Evolutionary conservation across 108 stramenopile species (phyloP).

Genomic region (Cyclotella choctawhatcheeana): DNA sequence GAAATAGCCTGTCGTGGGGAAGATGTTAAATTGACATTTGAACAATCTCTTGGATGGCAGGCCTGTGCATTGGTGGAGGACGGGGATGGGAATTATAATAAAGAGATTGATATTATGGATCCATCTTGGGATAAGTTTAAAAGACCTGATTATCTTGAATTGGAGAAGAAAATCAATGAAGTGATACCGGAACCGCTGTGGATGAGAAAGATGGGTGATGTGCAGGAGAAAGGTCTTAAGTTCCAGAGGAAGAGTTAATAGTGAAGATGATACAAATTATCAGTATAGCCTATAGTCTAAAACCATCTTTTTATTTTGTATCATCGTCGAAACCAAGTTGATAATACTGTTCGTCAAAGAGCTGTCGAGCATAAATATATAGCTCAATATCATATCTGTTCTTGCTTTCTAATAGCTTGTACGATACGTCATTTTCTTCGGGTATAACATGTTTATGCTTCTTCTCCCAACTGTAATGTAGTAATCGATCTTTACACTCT

Average conservation of each 20-base stretch:
- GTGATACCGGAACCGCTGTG: conserved; percentile 70
- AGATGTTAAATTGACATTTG: conserved; percentile 70
- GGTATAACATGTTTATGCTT: conserved; percentile 39
- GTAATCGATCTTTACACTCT: conserved; percentile 34
- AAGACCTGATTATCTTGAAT: conserved; percentile 56
- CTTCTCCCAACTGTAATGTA: conserved; percentile 38
- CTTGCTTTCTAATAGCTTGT: conserved; percentile 32
- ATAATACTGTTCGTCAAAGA: conserved; percentile 45
- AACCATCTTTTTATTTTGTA: too few species aligned
- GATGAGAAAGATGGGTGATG: conserved; percentile 77
- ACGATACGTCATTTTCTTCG: conserved; percentile 18
- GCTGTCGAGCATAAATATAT: conserved; percentile 39
- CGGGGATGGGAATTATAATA: conserved; percentile 14
- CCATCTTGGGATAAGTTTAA: conserved; percentile 24
- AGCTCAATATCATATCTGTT: conserved; percentile 48
- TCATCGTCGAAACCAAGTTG: conserved; percentile 50
- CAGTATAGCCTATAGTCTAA: too few species aligned
- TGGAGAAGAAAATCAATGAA: conserved; percentile 69
- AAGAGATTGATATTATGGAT: conserved; percentile 55
- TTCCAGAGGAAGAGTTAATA: conserved; percentile 52
- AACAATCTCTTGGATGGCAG: conserved; percentile 55
- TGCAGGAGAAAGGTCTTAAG: conserved; percentile 62
- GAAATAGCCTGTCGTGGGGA: conserved; percentile 74
- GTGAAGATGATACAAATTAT: too few species aligned
- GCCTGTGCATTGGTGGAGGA: conserved; percentile 56